Evolutionary conservation across 495 filamentous ascomycete species (phyloP), one percentile per base, ranked within the genome.

Genomic region (Penicillium lividum): DNA sequence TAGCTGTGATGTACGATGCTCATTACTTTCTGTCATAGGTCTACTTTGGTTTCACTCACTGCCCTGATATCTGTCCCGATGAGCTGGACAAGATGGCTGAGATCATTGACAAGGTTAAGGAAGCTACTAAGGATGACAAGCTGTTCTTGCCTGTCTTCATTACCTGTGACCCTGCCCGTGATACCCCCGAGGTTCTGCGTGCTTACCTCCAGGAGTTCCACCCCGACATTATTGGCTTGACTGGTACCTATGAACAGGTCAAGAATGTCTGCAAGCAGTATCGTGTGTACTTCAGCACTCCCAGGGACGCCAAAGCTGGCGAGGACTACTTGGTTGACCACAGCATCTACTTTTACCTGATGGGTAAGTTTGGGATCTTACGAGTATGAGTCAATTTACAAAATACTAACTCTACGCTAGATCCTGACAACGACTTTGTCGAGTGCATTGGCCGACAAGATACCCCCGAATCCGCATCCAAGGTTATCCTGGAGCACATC

Each of bases 261-360:
- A 96, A 95, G 77, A 77, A 87, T 53, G 85, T 92, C 56, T 98
- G 94, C 80, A 96, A 95, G 77, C 87, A 86, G 52, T 98, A 98
- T 72, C 83, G 94, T 25, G 94, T 98, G 36, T 98, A 98, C 77
- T 98, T 98, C 69, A 93, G 89, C 64, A 98, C 94, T 43, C 94
- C 94, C 61, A 77, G 79, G 60, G 80, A 92, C 58, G 90, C 97
- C 48, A 86, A 93, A 79, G 86, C 91, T 3, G 94, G 92, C 8
- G 90, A 96, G 78, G 94, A 98, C 72, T 98, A 98, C 75, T 73
- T 98, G 60, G 94, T 98, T 40, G 94, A 98, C 75, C 94, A 98
- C 76, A 96, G 91, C 68, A 98, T 98, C 61, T 98, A 98, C 80
- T 98, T 98, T 68, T 98, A 98, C 72, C 75, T 98, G 59, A 98